These are phyloP conservation scores for Solanum hybrid DNA, from an alignment of 305 asterid genomes.

Conservation along the genomic window DNA sequence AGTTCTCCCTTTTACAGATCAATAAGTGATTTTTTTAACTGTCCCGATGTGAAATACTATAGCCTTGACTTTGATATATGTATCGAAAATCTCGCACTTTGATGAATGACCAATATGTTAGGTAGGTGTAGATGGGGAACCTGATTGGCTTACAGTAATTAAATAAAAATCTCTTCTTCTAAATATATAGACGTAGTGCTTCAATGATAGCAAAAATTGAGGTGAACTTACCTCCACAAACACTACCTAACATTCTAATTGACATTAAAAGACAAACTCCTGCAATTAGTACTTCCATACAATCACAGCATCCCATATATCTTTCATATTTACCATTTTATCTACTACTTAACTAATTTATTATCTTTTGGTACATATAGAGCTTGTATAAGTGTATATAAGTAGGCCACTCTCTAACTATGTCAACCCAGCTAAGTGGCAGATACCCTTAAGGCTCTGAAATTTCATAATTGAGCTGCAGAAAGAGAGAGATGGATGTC, in stretches of 20 bases:
- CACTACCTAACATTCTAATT: not conserved
- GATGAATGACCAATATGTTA: not conserved
- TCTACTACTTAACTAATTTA: not conserved
- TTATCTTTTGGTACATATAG: not conserved
- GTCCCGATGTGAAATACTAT: not conserved
- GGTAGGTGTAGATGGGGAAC: not conserved
- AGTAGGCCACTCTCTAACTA: not conserved
- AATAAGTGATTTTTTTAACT: not conserved
- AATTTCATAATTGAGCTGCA: not conserved
- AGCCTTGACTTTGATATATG: not conserved
- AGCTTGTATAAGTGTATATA: not conserved
- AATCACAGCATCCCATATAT: not conserved
- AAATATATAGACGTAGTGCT: not conserved
- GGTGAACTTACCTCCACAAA: not conserved
- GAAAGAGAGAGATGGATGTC: not conserved
- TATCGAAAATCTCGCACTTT: not conserved
- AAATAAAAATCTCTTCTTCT: not conserved
- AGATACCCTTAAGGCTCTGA: not conserved
- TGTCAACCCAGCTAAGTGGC: not conserved
- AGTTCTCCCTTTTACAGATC: not conserved
- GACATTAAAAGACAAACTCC: not conserved
- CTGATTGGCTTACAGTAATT: not conserved
- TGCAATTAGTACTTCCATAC: not conserved
- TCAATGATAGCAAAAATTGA: not conserved
- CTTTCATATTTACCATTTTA: not conserved